Evolutionary conservation across 164 flowering plant genomes (phyloP).

Genomic region (Malania oleifera): DNA sequence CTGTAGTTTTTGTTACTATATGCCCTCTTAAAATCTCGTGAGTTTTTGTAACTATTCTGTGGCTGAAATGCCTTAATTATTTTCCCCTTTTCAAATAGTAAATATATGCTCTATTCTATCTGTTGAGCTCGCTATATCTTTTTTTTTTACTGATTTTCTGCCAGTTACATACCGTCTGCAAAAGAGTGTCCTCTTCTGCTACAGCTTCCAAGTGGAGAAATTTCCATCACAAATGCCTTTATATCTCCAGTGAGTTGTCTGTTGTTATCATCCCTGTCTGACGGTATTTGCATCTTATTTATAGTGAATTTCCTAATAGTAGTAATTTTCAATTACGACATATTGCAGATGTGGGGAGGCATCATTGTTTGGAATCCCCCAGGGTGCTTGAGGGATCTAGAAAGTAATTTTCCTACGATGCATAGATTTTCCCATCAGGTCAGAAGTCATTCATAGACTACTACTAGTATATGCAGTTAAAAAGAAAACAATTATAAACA

Average conservation of each 20-base stretch:
- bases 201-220: neutral
- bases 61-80: no score
- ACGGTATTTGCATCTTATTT: no score
- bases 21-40: no score
- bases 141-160: neutral
- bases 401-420: neutral
- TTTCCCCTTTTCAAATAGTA: no score
- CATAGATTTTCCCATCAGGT: neutral
- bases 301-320: neutral
- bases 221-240: neutral
- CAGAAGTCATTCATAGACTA: no score
- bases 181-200: constrained; percentile 1
- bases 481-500: no score
- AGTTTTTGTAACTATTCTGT: no score
- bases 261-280: neutral
- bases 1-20: no score
- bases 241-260: neutral
- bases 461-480: no score
- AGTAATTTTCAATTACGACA: neutral
- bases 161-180: neutral
- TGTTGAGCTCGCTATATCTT: no score
- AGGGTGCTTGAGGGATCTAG: neutral
- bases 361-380: constrained; percentile 1
- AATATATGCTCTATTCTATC: no score
- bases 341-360: neutral